Evolutionary conservation across 2,329 filamentous ascomycete species (phyloP).

Genomic region (Pseudonectria foliicola): DNA sequence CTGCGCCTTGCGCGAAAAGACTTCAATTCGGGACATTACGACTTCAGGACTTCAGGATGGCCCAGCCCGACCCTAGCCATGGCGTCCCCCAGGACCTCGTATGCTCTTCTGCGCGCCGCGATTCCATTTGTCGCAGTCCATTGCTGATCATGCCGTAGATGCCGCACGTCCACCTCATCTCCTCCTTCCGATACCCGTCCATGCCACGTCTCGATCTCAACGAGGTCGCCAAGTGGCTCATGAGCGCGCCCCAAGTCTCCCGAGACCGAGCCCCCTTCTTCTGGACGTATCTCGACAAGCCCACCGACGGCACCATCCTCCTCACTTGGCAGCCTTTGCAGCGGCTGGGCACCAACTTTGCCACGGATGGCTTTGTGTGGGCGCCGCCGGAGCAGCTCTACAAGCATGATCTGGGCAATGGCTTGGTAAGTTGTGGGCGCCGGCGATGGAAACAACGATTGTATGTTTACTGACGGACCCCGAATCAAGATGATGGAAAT

Average conservation of each 20-base stretch:
- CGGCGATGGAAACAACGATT: too few relatives aligned
- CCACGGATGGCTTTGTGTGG: conserved; percentile 92
- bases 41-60: conserved; percentile 32
- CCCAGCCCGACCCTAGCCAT: conserved; percentile 35
- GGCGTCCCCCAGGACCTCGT: conserved; percentile 37
- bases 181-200: conserved; percentile 70
- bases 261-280: conserved; percentile 80
- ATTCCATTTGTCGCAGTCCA: conserved; percentile 1
- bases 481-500: conserved; percentile 76
- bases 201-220: conserved; percentile 64
- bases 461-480: conserved; percentile 5
- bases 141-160: conserved; percentile 45
- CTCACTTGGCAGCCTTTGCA: conserved; percentile 82
- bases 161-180: conserved; percentile 84
- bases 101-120: conserved; percentile 13
- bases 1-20: conserved; percentile 14
- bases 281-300: conserved; percentile 85
- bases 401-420: conserved; percentile 62
- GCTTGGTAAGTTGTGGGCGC: conserved; percentile 40
- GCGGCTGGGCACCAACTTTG: conserved; percentile 64
- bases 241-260: conserved; percentile 77
- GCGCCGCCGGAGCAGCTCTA: conserved; percentile 71
- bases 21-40: too few relatives aligned
- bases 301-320: conserved; percentile 73
- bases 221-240: conserved; percentile 75